A percentile compares a stretch with the other conserved stretches of the same genome.
These are phyloP conservation scores for Mortierella antarctica DNA, from an alignment of 192 early-diverging fungal species.

Conservation along the genomic window DNA sequence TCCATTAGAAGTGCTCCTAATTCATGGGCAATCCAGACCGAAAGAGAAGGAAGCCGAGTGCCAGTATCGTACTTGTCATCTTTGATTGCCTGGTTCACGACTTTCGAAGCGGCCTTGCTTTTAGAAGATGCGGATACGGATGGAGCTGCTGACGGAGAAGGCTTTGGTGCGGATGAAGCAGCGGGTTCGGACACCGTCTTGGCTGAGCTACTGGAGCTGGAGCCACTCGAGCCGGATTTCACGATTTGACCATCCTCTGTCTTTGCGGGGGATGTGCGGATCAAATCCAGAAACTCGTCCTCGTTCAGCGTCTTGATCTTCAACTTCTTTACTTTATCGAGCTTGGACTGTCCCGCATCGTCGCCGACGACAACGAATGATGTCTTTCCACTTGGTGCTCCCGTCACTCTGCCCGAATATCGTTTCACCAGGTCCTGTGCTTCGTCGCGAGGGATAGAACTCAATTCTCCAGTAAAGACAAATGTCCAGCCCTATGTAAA, in stretches of 20 bases:
- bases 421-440: slow-evolving; percentile 86
- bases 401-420: slow-evolving; percentile 80
- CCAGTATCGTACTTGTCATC: not conserved
- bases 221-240: slow-evolving; percentile 13
- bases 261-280: slow-evolving; percentile 66
- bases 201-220: slow-evolving; percentile 18
- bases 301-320: slow-evolving; percentile 83
- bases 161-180: not conserved
- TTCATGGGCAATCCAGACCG: too few relatives aligned
- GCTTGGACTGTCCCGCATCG: slow-evolving; percentile 88
- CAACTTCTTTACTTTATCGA: slow-evolving; percentile 77
- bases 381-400: slow-evolving; percentile 82
- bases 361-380: slow-evolving; percentile 88
- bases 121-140: not conserved
- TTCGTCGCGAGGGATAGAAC: slow-evolving; percentile 78
- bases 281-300: slow-evolving; percentile 85
- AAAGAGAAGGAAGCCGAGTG: too few relatives aligned
- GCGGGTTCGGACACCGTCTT: slow-evolving; percentile 6
- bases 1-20: too few relatives aligned
- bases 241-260: slow-evolving; percentile 35
- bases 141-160: not conserved
- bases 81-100: not conserved
- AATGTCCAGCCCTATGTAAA: slow-evolving; percentile 74
- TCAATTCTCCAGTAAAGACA: slow-evolving; percentile 94
- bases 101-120: not conserved